Conservation (phyloP, 164 flowering plant species). For the Hamamelis virginiana region DNA sequence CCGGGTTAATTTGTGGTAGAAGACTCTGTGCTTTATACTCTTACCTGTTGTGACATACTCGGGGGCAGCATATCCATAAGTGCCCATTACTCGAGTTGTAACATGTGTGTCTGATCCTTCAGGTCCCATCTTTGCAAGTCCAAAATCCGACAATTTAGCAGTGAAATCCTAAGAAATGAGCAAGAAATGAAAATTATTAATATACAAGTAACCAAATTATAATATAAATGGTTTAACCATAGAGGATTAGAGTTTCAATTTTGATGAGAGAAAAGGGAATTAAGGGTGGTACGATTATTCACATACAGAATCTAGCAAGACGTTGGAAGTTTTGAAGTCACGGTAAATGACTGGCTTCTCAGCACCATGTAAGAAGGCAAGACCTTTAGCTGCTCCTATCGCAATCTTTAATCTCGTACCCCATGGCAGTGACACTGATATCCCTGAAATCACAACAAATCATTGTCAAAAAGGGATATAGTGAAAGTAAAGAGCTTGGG, state of each 20-base stretch:
- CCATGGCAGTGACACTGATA: constrained; percentile 81
- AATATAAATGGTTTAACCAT: no score
- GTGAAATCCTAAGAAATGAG: constrained; percentile 61
- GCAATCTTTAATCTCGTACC: constrained; percentile 85
- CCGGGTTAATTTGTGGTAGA: neutral
- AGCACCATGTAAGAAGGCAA: constrained; percentile 89
- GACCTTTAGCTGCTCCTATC: constrained; percentile 88
- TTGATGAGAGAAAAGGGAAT: neutral
- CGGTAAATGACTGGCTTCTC: constrained; percentile 90
- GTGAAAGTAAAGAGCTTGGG: no score
- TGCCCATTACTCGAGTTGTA: constrained; percentile 96
- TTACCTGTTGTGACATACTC: constrained; percentile 92
- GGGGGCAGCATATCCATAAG: constrained; percentile 97
- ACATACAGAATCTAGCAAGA: constrained; percentile 81
- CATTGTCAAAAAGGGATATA: no score
- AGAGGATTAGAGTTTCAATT: no score
- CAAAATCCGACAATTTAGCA: constrained; percentile 92
- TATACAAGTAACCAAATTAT: no score
- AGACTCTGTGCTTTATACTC: neutral
- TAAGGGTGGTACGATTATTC: neutral
- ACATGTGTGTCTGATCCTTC: constrained; percentile 95
- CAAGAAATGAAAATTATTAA: neutral
- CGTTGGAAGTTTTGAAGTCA: constrained; percentile 95
- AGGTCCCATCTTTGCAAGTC: constrained; percentile 97
- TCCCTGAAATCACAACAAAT: constrained; percentile 39